A percentile compares a stretch with the other conserved stretches of the same genome.
Evolutionary conservation across 305 asterid species (phyloP).

Genomic region (Fraxinus platypoda): DNA sequence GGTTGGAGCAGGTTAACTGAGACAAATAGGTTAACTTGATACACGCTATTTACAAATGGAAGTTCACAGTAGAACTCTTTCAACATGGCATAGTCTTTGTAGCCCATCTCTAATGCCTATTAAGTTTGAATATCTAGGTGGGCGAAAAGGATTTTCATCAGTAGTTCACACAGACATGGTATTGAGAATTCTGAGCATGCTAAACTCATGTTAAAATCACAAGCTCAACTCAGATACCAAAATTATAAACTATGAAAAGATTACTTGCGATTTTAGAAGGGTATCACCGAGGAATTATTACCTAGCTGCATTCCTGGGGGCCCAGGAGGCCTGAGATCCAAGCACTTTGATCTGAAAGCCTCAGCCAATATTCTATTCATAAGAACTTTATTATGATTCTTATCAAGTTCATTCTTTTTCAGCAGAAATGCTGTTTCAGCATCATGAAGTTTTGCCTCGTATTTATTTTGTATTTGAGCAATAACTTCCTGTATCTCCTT

Average conservation of each 20-base stretch:
- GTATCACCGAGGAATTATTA: constrained; percentile 4
- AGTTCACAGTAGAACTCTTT: neutral
- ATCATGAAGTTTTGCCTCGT: constrained; percentile 47
- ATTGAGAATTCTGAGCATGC: neutral
- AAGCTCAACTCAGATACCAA: constrained; percentile 11
- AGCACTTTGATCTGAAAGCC: constrained; percentile 65
- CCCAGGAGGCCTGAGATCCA: constrained; percentile 54
- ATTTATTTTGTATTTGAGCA: constrained; percentile 47
- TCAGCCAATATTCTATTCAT: constrained; percentile 61
- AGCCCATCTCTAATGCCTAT: neutral
- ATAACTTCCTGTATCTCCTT: constrained; percentile 59
- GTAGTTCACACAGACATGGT: neutral
- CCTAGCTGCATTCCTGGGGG: constrained; percentile 36
- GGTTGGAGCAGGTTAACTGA: neutral
- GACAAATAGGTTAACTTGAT: neutral
- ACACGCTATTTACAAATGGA: neutral
- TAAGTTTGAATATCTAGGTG: neutral
- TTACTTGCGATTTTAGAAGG: neutral
- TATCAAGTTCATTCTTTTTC: constrained; percentile 41
- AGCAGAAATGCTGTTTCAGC: constrained; percentile 36
- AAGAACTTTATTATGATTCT: constrained; percentile 35
- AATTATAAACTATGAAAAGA: constrained; percentile 13
- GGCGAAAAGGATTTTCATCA: neutral
- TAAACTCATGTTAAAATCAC: neutral
- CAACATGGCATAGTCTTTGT: neutral